Evolutionary conservation across 352 stramenopile genomes (phyloP), one percentile per base, ranked within the genome.

Genomic region (Phytophthora vignae): DNA sequence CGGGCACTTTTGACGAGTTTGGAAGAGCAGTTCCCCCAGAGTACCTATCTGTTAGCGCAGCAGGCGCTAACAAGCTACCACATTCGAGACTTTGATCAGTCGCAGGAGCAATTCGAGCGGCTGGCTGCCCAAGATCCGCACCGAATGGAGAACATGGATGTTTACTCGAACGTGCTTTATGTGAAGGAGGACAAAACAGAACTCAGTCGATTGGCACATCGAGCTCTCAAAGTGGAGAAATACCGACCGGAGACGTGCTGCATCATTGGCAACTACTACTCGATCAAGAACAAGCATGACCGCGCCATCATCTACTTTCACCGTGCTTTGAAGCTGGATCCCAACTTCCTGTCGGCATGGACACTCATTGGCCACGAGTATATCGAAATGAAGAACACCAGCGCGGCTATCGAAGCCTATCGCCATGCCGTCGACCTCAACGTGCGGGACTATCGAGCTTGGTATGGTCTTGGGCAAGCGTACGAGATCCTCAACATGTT

Each of bases 401-500:
- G 94, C 54, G 95, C 96, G 9, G 98, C 98, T 14, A 97, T 99
- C 58, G 97, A 99, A 79, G 92, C 94, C 3, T 99, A 99, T 73
- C 93, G 97, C 21, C 89, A 97, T 55, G 98, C 97, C 1, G 79
- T 92, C 55, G 93, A 98, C 75, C 89, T 99, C 12, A 98, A 94
- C 71, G 83, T 87, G 15, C 83, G 92, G 22, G 98, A 99, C 74
- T 99, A 99, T 81, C 88, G 97, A 36, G 98, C 98, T 15, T 99
- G 98, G 98, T 99, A 99, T 76, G 98, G 98, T 21, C 87, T 99
- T 22, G 98, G 97, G 0, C 98, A 99, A 78, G 97, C 96, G 0
- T 99, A 99, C 81, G 98, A 99, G 85, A 98, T 99, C 54, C 84
- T 99, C 55, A 98, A 99, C 74, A 99, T 99, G 96, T 94, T 96